Percentiles rank a stretch among this genome's conserved stretches.
These are phyloP conservation scores for Leptographium lundbergii DNA, from an alignment of 2,329 filamentous ascomycete species.

Conservation along the genomic window DNA sequence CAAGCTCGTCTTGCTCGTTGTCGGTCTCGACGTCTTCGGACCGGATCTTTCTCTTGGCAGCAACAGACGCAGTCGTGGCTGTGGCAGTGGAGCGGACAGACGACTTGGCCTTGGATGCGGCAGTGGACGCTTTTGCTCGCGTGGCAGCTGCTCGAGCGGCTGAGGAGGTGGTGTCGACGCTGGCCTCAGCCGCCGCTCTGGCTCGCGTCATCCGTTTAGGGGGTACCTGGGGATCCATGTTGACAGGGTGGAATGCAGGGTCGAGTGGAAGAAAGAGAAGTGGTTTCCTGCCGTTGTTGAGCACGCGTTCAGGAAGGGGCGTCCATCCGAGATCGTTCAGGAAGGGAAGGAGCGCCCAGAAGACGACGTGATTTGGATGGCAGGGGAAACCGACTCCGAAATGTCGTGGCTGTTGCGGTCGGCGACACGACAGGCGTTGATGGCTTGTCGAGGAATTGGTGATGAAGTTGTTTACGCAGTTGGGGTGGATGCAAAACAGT, in stretches of 20 bases:
- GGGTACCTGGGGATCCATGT: slow-evolving; percentile 16
- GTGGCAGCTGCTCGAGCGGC: slow-evolving; percentile 20
- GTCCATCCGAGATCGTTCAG: too few species aligned
- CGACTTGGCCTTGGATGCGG: slow-evolving; percentile 34
- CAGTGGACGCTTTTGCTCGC: slow-evolving; percentile 27
- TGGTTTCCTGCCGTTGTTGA: too few species aligned
- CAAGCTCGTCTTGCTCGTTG: slow-evolving; percentile 22
- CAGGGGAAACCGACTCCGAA: background rate
- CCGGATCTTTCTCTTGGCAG: slow-evolving; percentile 40
- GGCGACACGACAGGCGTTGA: background rate
- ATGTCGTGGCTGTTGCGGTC: background rate
- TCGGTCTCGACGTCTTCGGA: slow-evolving; percentile 36
- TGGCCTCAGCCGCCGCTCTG: slow-evolving; percentile 29
- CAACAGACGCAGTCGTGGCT: slow-evolving; percentile 16
- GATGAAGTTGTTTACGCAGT: background rate
- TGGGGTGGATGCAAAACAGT: background rate
- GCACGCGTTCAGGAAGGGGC: too few species aligned
- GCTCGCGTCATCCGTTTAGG: slow-evolving; percentile 20
- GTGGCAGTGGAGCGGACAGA: slow-evolving; percentile 19
- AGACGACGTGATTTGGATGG: too few species aligned
- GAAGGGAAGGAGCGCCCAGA: too few species aligned
- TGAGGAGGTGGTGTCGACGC: slow-evolving; percentile 20
- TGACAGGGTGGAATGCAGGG: background rate
- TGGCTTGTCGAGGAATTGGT: background rate
- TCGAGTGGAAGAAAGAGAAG: too few species aligned